Evolutionary conservation across 176 grass and related monocot species (phyloP).

Genomic region (Thinopyrum elongatum): DNA sequence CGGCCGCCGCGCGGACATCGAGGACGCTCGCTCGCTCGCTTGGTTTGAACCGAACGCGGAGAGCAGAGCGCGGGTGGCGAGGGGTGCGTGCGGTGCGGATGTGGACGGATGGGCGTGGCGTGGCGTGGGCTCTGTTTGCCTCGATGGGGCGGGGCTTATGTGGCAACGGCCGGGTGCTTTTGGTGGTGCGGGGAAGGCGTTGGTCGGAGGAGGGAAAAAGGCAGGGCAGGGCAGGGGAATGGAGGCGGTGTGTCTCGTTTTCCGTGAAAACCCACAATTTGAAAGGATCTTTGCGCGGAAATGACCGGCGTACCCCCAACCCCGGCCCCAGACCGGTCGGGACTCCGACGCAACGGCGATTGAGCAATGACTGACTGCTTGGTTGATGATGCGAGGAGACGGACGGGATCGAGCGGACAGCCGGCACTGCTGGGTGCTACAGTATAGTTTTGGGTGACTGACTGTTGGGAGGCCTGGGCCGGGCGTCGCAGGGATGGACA

Average conservation of each 20-base stretch:
- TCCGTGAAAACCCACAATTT: conserved; percentile 64
- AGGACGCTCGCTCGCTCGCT: background rate
- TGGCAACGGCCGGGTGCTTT: conserved; percentile 57
- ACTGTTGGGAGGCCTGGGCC: background rate
- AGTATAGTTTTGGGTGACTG: background rate
- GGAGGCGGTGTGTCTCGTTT: conserved; percentile 47
- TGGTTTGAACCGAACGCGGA: background rate
- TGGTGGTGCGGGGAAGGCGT: conserved; percentile 32
- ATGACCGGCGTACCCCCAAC: conserved; percentile 38
- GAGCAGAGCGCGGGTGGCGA: background rate
- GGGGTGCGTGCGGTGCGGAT: conserved; percentile 20
- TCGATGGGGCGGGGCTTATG: conserved; percentile 2
- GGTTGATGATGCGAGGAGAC: background rate
- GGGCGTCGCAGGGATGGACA: background rate
- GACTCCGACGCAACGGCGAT: conserved; percentile 19
- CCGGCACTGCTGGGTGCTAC: background rate
- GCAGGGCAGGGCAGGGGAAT: background rate
- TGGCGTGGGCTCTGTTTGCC: background rate
- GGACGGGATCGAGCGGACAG: conserved; percentile 13
- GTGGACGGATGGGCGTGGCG: conserved; percentile 3
- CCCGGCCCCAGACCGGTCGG: background rate
- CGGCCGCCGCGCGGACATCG: conserved; percentile 52
- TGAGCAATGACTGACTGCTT: background rate
- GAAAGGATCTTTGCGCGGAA: conserved; percentile 48
- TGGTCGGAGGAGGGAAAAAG: conserved; percentile 46